These are phyloP conservation scores for Xylaria grammica DNA, from an alignment of 495 filamentous ascomycete species.

Conservation along the genomic window DNA sequence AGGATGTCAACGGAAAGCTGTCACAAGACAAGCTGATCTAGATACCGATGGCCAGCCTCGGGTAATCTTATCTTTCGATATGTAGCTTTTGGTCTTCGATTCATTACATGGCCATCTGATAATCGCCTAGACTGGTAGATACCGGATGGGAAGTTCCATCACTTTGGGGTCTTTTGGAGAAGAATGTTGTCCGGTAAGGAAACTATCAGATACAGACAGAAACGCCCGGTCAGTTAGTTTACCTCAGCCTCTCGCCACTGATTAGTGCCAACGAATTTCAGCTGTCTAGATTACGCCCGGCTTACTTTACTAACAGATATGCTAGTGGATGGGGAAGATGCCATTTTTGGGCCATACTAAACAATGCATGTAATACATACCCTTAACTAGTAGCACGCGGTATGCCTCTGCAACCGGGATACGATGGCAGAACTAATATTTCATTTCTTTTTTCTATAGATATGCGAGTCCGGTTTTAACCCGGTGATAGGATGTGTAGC, in stretches of 20 bases:
- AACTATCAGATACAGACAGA: background rate
- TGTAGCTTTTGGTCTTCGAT: background rate
- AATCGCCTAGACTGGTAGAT: background rate
- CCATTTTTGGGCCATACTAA: background rate
- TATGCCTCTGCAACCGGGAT: background rate
- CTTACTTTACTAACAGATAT: background rate
- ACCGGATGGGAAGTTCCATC: background rate
- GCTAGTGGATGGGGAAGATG: background rate
- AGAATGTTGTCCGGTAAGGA: background rate
- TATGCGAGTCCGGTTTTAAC: conserved; percentile 2
- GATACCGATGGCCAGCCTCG: background rate
- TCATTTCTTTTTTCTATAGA: background rate
- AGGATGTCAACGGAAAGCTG: background rate
- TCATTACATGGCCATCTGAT: background rate
- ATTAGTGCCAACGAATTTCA: background rate
- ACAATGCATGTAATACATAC: conserved; percentile 6
- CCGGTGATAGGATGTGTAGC: background rate
- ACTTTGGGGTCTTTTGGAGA: background rate
- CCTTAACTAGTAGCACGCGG: background rate
- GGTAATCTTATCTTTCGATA: background rate
- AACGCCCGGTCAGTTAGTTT: background rate
- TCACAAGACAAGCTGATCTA: background rate
- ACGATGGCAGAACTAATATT: background rate
- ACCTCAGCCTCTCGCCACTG: background rate
- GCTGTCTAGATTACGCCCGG: background rate